Evolutionary conservation across 2,329 filamentous ascomycete genomes (phyloP), one percentile per base, ranked within the genome.

Genomic region (Aspergillus melleus): DNA sequence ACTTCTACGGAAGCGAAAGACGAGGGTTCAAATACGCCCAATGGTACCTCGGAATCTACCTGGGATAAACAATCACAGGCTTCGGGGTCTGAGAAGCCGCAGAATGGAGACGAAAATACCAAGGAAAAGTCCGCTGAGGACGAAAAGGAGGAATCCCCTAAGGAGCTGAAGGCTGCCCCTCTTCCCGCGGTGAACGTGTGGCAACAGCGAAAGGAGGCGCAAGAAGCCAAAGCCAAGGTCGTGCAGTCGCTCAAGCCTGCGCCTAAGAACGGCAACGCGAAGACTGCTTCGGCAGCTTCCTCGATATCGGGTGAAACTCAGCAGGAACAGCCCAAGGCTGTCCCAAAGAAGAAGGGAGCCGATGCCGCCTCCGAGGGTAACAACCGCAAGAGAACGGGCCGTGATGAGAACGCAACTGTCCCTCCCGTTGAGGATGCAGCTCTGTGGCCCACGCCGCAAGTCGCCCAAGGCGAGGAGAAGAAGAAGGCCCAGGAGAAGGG

Each of bases 371-470:
- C 36, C 50, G 63, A 64, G 46, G 62, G 60, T 69, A 80, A 70
- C 72, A 78, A 65, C 55, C 73, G 76, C 29, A 74, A 74, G 57
- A 76, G 74, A 63, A 82, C 81, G 66, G 70, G 67, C 47, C 69
- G 71, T 32, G 79, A 82, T 58, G 74, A 74, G 29, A 65, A 64
- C 58, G 58, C 72, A 50, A 72, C 78, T 47, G 80, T 85, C 36
- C 90, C 90, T 26, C 83, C 90, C 2, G 89, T 91, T 51, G 87
- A 85, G 60, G 93, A 98, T 74, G 84, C 91, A 53, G 81, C 86
- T 55, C 88, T 88, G 20, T 99, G 95, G 95, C 95, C 95, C 16
- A 98, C 94, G 2, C 92, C 92, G 0, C 91, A 96, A 67, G 88
- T 83, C 53, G 89, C 88, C 1, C 86, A 89, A 55, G 87, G 88